Evolutionary conservation across 2,329 filamentous ascomycete genomes (phyloP).

Genomic region (Laburnicola sp.): DNA sequence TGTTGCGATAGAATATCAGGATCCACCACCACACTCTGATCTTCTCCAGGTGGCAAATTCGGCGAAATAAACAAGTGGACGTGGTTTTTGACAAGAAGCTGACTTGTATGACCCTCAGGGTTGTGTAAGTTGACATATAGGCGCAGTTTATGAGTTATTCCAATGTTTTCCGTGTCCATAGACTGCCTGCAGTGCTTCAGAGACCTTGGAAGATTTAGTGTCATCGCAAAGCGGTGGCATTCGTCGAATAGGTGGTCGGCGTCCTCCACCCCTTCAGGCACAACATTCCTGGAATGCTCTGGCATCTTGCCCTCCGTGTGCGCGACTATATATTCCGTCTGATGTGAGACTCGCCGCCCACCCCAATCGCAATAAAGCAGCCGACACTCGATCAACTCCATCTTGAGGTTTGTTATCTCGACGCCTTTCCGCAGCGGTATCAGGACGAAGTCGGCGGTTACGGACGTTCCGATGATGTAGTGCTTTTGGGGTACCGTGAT

Average conservation of each 20-base stretch:
- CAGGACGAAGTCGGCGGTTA: slow-evolving; percentile 82
- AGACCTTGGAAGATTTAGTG: slow-evolving; percentile 73
- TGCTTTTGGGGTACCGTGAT: slow-evolving; percentile 93
- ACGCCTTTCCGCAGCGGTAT: slow-evolving; percentile 88
- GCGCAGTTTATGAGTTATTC: slow-evolving; percentile 89
- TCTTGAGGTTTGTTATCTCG: slow-evolving; percentile 77
- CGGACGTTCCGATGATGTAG: slow-evolving; percentile 85
- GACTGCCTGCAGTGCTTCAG: slow-evolving; percentile 86
- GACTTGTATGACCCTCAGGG: slow-evolving; percentile 90
- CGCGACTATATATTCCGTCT: slow-evolving; percentile 38
- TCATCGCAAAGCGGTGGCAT: slow-evolving; percentile 62
- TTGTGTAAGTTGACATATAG: slow-evolving; percentile 90
- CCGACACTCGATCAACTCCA: slow-evolving; percentile 71
- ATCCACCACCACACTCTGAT: slow-evolving; percentile 68
- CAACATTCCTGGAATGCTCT: slow-evolving; percentile 30
- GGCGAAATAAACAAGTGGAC: slow-evolving; percentile 95
- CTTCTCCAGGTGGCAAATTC: slow-evolving; percentile 83
- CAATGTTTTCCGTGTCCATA: slow-evolving; percentile 84
- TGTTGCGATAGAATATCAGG: slow-evolving; percentile 42
- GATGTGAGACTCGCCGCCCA: slow-evolving; percentile 39
- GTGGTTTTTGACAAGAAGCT: slow-evolving; percentile 88
- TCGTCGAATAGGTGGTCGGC: slow-evolving; percentile 54
- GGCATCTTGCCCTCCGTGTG: slow-evolving; percentile 43
- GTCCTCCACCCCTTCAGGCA: slow-evolving; percentile 36
- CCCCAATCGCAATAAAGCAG: slow-evolving; percentile 50